These are phyloP conservation scores for Penicillium salamii DNA, from an alignment of 495 filamentous ascomycete species.

Conservation along the genomic window DNA sequence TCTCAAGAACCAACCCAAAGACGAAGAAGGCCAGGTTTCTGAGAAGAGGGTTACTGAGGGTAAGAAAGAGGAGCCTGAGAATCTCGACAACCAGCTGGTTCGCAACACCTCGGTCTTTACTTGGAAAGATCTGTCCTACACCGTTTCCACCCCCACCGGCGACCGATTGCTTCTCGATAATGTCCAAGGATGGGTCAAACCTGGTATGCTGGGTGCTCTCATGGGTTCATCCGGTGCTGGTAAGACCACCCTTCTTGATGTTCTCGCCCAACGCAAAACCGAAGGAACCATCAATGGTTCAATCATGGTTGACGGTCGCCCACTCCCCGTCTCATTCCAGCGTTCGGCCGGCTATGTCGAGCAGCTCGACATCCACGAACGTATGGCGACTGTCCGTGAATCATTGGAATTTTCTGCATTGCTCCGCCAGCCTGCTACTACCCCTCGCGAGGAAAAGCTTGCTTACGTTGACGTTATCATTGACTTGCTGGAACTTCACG, in stretches of 20 bases:
- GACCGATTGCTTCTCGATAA: constrained; percentile 62
- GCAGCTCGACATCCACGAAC: constrained; percentile 59
- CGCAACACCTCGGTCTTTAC: constrained; percentile 56
- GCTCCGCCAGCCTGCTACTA: constrained; percentile 51
- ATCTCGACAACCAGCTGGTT: constrained; percentile 25
- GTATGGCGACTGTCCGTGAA: constrained; percentile 59
- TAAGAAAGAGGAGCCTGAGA: constrained; percentile 1
- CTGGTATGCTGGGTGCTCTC: constrained; percentile 70
- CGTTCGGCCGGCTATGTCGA: constrained; percentile 59
- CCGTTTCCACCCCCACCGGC: constrained; percentile 39
- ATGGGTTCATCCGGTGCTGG: constrained; percentile 65
- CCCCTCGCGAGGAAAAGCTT: constrained; percentile 53
- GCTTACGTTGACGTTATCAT: constrained; percentile 59
- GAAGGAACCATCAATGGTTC: constrained; percentile 85
- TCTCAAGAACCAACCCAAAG: constrained; percentile 14
- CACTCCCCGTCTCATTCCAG: constrained; percentile 76
- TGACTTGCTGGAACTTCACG: constrained; percentile 54
- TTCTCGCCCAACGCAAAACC: constrained; percentile 64
- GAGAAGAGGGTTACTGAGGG: constrained; percentile 19
- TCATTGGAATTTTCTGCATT: constrained; percentile 57
- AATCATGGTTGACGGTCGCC: constrained; percentile 78
- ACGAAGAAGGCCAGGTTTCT: constrained; percentile 32
- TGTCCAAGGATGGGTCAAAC: constrained; percentile 88
- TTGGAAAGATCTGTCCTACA: constrained; percentile 59
- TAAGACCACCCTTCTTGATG: constrained; percentile 57